These are phyloP conservation scores for Whalleya microplaca DNA, from an alignment of 2,329 filamentous ascomycete species.

Conservation along the genomic window DNA sequence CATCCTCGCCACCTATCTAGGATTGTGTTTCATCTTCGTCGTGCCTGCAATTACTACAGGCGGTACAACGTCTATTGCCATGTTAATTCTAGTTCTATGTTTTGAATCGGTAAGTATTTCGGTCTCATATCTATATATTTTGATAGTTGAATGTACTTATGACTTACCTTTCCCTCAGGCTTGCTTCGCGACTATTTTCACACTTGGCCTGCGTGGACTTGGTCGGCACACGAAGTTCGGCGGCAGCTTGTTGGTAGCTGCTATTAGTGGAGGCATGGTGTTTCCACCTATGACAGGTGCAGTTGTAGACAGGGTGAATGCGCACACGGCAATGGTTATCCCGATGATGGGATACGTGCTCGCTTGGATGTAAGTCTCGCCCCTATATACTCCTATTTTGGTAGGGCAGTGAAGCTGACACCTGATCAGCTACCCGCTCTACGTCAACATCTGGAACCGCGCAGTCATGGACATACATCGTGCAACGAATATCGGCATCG, in stretches of 20 bases:
- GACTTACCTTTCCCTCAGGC: slow-evolving; percentile 39
- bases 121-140: background rate
- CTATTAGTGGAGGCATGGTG: slow-evolving; percentile 58
- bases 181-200: slow-evolving; percentile 63
- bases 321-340: slow-evolving; percentile 50
- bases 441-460: slow-evolving; percentile 37
- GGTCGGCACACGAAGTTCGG: slow-evolving; percentile 60
- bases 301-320: slow-evolving; percentile 46
- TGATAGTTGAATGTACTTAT: background rate
- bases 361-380: slow-evolving; percentile 31
- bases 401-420: background rate
- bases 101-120: slow-evolving; percentile 47
- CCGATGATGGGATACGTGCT: slow-evolving; percentile 52
- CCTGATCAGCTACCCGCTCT: slow-evolving; percentile 32
- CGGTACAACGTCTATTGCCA: slow-evolving; percentile 55
- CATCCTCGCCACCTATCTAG: slow-evolving; percentile 58
- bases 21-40: slow-evolving; percentile 57
- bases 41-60: slow-evolving; percentile 55
- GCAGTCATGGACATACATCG: slow-evolving; percentile 38
- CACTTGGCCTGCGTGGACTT: slow-evolving; percentile 59
- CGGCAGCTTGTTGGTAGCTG: slow-evolving; percentile 56
- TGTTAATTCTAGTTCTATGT: slow-evolving; percentile 60
- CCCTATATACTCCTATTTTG: background rate
- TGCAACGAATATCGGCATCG: slow-evolving; percentile 32
- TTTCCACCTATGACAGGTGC: slow-evolving; percentile 58